Evolutionary conservation across 2,329 filamentous ascomycete species (phyloP).

Genomic region (Ophiostoma sp.): DNA sequence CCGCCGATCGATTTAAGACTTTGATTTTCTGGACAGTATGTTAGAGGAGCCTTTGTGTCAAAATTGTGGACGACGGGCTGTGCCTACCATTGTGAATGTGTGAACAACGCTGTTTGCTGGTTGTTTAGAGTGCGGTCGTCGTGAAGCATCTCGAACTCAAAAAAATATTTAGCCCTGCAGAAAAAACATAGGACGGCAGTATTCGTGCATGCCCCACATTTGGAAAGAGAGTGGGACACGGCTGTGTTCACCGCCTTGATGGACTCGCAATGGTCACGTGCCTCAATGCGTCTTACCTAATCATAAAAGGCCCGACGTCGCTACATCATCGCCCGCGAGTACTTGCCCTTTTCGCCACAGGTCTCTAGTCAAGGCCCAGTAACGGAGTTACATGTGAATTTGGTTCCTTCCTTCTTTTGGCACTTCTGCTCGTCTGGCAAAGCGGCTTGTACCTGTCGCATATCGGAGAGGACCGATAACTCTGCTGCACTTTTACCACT

Average conservation of each 20-base stretch:
- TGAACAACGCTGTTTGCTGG: neutral
- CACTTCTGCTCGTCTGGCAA: neutral
- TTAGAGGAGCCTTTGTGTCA: too few relatives aligned
- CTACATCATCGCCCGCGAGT: neutral
- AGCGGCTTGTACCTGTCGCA: neutral
- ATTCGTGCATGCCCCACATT: neutral
- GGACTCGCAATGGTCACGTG: neutral
- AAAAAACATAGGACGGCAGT: slow-evolving; percentile 7
- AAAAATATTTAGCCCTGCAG: slow-evolving; percentile 3
- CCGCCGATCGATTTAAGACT: slow-evolving; percentile 28
- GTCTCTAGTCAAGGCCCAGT: neutral
- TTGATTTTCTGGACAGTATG: slow-evolving; percentile 29
- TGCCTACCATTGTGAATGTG: neutral
- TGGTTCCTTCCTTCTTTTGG: too few relatives aligned
- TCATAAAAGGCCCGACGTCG: neutral
- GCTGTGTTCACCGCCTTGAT: neutral
- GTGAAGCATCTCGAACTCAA: neutral
- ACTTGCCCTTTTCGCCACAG: neutral
- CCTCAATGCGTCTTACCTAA: neutral
- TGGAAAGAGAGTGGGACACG: neutral
- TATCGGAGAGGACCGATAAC: neutral
- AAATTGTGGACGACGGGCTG: too few relatives aligned
- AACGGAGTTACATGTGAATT: neutral
- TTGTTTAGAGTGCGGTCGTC: neutral
- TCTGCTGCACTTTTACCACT: neutral